phyloP scores from a whole-genome alignment of 1,284 basidiomycete species.

The Marasmius tenuissimus region DNA sequence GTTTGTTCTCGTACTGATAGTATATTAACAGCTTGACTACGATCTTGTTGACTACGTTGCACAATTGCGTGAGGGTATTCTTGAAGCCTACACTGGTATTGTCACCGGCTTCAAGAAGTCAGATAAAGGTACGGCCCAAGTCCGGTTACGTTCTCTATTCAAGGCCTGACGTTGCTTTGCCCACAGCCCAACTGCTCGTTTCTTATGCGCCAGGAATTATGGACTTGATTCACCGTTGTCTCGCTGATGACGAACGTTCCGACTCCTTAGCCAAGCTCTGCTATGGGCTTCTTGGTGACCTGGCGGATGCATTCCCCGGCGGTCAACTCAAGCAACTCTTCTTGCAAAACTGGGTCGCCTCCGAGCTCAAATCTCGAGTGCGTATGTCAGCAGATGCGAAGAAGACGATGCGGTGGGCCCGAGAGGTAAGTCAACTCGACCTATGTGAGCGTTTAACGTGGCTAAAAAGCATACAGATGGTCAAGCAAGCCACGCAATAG shows the following conservation, averaged over 20 bases:
- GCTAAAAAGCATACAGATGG: conserved; percentile 46
- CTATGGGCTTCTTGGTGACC: conserved; percentile 88
- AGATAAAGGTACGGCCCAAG: conserved; percentile 55
- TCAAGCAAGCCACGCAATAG: conserved; percentile 70
- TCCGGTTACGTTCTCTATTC: neutral
- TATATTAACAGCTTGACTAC: conserved; percentile 66
- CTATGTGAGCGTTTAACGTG: neutral
- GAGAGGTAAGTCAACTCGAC: conserved; percentile 52
- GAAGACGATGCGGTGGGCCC: conserved; percentile 81
- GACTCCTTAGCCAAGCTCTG: conserved; percentile 78
- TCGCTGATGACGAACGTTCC: conserved; percentile 82
- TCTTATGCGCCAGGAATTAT: conserved; percentile 80
- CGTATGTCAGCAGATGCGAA: conserved; percentile 71
- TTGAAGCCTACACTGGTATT: conserved; percentile 96
- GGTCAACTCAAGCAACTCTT: conserved; percentile 82
- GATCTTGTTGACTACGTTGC: conserved; percentile 93
- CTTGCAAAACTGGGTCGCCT: conserved; percentile 80
- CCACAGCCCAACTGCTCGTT: conserved; percentile 63
- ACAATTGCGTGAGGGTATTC: conserved; percentile 89
- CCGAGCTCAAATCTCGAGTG: conserved; percentile 72
- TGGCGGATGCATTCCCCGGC: conserved; percentile 84
- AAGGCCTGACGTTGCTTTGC: neutral
- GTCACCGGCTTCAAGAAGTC: conserved; percentile 88
- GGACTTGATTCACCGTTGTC: conserved; percentile 78
- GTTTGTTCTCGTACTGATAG: conserved; percentile 6